Evolutionary conservation across 805 yeast species (phyloP), one percentile per base, ranked within the genome.

Genomic region (Pichia nakasei): DNA sequence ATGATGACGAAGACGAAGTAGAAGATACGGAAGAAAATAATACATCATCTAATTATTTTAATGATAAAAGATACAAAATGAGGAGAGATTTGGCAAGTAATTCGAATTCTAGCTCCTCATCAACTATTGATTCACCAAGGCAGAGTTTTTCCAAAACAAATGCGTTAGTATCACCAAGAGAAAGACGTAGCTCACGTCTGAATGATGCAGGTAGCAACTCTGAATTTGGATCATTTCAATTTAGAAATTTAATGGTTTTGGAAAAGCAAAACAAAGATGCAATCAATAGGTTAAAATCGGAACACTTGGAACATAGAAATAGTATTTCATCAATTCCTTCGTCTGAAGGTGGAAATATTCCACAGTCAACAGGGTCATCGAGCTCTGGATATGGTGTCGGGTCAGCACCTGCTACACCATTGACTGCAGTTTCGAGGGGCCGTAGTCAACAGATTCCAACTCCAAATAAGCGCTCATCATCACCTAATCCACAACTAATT

Each of bases 191-290:
- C 3, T 76, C 85, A 49, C 73, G 85, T 51, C 61, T 86, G 48
- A 58, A 52, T 42, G 82, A 82, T 41, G 91, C 83, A 45, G 73
- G 82, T 3, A 66, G 69, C 21, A 67, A 70, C 8, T 67, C 76
- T 8, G 91, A 91, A 55, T 93, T 93, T 72, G 99, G 99, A 0
- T 82, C 93, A 4, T 93, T 93, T 62, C 82, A 85, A 47, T 93
- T 85, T 64, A 72, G 96, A 51, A 93, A 93, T 59, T 66, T 93
- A 49, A 81, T 91, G 5, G 93, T 93, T 6, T 71, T 94, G 44
- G 97, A 93, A 53, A 85, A 84, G 54, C 97, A 96, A 9, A 93
- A 93, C 58, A 87, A 86, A 57, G 97, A 89, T 63, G 89, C 85
- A 13, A 87, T 93, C 50, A 85, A 85, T 55, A 69, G 96, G 49